These are phyloP conservation scores for Carpinus viminea DNA, from an alignment of 306 rosid genomes.

Conservation along the genomic window DNA sequence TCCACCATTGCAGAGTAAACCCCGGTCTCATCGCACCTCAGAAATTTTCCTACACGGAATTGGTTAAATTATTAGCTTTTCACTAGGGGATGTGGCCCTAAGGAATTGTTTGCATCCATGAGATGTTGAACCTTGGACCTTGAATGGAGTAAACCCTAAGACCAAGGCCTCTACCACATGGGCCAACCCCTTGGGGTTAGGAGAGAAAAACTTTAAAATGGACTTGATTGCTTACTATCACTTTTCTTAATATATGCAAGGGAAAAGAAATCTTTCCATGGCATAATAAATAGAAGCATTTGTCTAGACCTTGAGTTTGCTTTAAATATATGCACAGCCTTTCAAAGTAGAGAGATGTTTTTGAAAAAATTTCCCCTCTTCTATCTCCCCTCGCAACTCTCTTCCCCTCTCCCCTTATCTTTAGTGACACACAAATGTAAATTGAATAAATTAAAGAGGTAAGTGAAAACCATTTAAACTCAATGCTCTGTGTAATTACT, in stretches of 20 bases:
- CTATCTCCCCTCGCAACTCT: background rate
- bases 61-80: too few relatives aligned
- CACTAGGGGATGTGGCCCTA: too few relatives aligned
- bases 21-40: too few relatives aligned
- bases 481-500: background rate
- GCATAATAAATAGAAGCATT: background rate
- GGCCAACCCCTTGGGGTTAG: background rate
- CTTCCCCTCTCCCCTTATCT: background rate
- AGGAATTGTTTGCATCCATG: too few relatives aligned
- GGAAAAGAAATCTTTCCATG: background rate
- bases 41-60: too few relatives aligned
- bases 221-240: background rate
- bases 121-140: too few relatives aligned
- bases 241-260: background rate
- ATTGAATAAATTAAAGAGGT: background rate
- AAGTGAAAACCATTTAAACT: background rate
- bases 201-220: background rate
- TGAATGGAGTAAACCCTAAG: too few relatives aligned
- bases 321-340: background rate
- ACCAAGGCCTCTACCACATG: too few relatives aligned
- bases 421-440: background rate
- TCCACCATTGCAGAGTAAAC: too few relatives aligned
- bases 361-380: background rate
- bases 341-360: background rate
- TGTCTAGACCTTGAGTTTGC: background rate